Evolutionary conservation across 495 filamentous ascomycete genomes (phyloP).

Genomic region (Astrothelium macrocarpum): DNA sequence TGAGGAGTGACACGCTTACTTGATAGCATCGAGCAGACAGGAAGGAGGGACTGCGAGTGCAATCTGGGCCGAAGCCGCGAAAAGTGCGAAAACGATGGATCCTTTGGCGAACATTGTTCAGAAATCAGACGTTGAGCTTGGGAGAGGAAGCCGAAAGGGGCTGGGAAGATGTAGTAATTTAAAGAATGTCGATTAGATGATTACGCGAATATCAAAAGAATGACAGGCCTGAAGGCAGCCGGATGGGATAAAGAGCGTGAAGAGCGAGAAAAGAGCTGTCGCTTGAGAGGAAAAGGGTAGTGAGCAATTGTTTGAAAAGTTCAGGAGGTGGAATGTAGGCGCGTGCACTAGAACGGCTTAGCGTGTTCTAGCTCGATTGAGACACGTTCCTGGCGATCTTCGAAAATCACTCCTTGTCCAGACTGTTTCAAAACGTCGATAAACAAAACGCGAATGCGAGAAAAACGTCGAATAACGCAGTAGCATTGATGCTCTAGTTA

Average conservation of each 20-base stretch:
- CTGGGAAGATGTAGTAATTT: neutral
- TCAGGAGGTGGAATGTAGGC: neutral
- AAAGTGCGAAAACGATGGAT: conserved; percentile 1
- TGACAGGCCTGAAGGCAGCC: neutral
- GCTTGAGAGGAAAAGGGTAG: too few relatives aligned
- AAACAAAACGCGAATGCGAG: neutral
- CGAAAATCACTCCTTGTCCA: too few relatives aligned
- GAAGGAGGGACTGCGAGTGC: neutral
- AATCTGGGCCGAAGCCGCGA: neutral
- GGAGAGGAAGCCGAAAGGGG: neutral
- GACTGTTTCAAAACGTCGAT: too few relatives aligned
- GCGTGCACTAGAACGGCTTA: neutral
- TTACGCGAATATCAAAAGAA: neutral
- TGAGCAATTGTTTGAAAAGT: neutral
- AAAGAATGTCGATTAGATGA: neutral
- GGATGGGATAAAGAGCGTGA: neutral
- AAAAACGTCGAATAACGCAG: too few relatives aligned
- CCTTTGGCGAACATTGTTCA: neutral
- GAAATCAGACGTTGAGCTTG: neutral
- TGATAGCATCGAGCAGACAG: neutral
- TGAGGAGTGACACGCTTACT: neutral
- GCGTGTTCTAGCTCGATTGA: neutral
- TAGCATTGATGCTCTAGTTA: too few relatives aligned
- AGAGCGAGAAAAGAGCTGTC: neutral
- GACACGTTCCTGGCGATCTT: conserved; percentile 1